Evolutionary conservation across 192 early-diverging fungal species (phyloP).

Genomic region (Thamnidium elegans): DNA sequence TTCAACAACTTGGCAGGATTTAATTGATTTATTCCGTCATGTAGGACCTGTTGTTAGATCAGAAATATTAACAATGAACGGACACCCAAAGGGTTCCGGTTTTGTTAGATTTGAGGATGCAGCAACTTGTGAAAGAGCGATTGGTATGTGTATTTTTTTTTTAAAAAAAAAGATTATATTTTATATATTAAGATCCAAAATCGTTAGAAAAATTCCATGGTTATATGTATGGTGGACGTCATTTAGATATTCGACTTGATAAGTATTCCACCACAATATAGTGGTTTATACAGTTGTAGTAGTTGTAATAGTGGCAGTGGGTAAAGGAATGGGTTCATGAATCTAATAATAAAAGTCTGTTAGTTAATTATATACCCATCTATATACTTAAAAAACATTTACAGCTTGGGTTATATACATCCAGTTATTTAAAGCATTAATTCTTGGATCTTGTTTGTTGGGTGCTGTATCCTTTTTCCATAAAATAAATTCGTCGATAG

Average conservation of each 20-base stretch:
- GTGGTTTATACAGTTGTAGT: too few relatives aligned
- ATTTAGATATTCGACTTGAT: slow-evolving; percentile 45
- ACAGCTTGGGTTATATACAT: slow-evolving; percentile 8
- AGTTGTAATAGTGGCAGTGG: too few relatives aligned
- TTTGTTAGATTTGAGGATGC: slow-evolving; percentile 51
- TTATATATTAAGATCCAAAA: background rate
- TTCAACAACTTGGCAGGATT: slow-evolving; percentile 55
- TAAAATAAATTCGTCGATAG: slow-evolving; percentile 15
- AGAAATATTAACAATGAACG: slow-evolving; percentile 44
- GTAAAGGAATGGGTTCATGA: slow-evolving; percentile 5
- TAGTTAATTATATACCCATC: background rate
- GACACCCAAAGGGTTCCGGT: slow-evolving; percentile 54
- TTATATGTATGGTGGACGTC: slow-evolving; percentile 48
- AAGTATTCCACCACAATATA: slow-evolving; percentile 5
- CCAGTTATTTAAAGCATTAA: slow-evolving; percentile 2
- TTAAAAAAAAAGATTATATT: background rate
- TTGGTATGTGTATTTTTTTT: slow-evolving; percentile 37
- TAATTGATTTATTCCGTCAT: slow-evolving; percentile 54
- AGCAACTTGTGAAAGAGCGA: slow-evolving; percentile 48
- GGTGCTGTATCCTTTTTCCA: slow-evolving; percentile 15
- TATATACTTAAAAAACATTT: background rate
- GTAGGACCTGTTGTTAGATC: slow-evolving; percentile 44
- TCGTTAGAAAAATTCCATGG: slow-evolving; percentile 44
- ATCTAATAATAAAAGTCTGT: slow-evolving; percentile 5
- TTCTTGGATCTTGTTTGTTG: background rate